Conservation (phyloP, 768 basidiomycete species). For the Pisolithus orientalis region DNA sequence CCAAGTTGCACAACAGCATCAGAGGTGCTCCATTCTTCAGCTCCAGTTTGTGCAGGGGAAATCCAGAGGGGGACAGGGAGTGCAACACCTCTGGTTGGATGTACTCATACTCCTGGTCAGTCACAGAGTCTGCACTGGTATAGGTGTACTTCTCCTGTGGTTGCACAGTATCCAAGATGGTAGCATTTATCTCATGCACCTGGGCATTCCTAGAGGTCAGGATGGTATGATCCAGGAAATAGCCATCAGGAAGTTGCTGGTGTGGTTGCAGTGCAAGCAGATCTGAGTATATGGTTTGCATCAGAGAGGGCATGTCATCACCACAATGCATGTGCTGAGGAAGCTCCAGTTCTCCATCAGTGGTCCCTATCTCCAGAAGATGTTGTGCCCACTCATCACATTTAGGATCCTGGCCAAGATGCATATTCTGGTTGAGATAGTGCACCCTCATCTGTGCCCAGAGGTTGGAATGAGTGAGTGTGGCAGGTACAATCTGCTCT, state of each 20-base stretch:
- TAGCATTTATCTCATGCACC: conserved; percentile 28
- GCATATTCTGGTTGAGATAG: conserved; percentile 36
- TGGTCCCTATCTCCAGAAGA: conserved; percentile 30
- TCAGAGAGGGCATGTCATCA: conserved; percentile 14
- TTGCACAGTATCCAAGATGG: conserved; percentile 17
- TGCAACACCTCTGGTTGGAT: conserved; percentile 28
- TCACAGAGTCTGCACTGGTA: conserved; percentile 22
- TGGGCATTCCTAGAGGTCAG: conserved; percentile 23
- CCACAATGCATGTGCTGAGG: conserved; percentile 23
- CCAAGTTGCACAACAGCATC: conserved; percentile 17
- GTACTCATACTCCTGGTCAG: conserved; percentile 14
- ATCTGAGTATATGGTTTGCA: conserved; percentile 23
- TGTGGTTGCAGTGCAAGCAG: conserved; percentile 5
- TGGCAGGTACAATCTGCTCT: conserved; percentile 33
- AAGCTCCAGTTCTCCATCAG: conserved; percentile 17
- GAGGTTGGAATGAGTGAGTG: conserved; percentile 30
- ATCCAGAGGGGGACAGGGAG: conserved; percentile 10
- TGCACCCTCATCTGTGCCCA: conserved; percentile 32
- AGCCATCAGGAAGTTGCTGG: conserved; percentile 16
- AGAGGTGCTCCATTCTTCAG: no score
- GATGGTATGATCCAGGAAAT: conserved; percentile 25
- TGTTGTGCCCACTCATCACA: conserved; percentile 30
- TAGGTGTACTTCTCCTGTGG: not conserved
- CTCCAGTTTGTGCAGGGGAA: no score
- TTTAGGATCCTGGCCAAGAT: conserved; percentile 24